Base-by-base conservation (phyloP, 768 basidiomycete species). In the Pisolithus sp. region DNA sequence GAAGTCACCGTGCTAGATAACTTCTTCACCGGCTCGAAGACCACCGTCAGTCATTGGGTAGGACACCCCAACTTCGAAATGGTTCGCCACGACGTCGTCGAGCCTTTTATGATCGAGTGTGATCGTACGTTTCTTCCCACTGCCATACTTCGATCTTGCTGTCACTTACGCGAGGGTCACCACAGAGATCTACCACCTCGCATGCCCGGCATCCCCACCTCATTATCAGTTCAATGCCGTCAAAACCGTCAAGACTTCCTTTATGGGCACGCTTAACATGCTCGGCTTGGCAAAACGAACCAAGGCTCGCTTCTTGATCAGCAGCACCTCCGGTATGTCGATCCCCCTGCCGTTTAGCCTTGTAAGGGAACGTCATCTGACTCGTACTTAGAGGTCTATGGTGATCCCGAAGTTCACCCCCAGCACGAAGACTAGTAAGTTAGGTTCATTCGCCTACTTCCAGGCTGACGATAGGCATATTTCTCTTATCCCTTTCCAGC, bases 61-160 rank as follows among this genome's bases (percentile, higher is more conserved):
- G 96, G 96, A 7, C 96, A 99, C 69, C 96, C 96, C 55, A 97
- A 98, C 74, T 99, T 99, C 60, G 95, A 98, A 72, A 76, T 99
- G 73, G 91, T 98, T 58, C 83, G 96, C 53, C 96, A 97, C 68
- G 96, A 99, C 65, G 89, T 99, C 21, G 86, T 97, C 40, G 89
- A 98, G 63, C 93, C 94, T 1, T 94, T 96, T 74, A 89, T 95
- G 85, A 95, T 96, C 68, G 96, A 99, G 69, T 95, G 93, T 57
- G 96, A 99, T 71, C 93, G 91, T 93, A 64, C 63, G 89, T 50
- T n/a, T n/a, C n/a, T n/a, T 39, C 20, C 34, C 18, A 7, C 21
- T 2, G 26, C 17, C 18, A 26, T 36, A 24, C 54, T 46, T 49
- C 54, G n/a, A 26, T n/a, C 37, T 26, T 42, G 48, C 50, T n/a